These are phyloP conservation scores for Cladosporium cucumerinum DNA, from an alignment of 2,329 filamentous ascomycete genomes.

Conservation along the genomic window DNA sequence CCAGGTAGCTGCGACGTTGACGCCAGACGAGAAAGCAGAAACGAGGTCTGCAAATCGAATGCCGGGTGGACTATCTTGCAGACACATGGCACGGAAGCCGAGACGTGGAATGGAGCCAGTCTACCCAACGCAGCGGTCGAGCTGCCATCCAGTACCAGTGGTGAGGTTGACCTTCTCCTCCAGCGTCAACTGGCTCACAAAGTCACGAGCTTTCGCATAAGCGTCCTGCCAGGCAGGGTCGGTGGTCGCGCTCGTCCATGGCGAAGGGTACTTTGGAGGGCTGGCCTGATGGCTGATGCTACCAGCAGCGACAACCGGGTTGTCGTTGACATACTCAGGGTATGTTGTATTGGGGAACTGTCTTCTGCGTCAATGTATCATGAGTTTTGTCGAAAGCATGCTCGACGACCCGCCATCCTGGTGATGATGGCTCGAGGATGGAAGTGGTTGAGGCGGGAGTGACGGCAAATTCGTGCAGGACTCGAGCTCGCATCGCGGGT, in stretches of 20 bases:
- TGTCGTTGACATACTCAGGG: conserved; percentile 25
- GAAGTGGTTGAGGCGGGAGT: neutral
- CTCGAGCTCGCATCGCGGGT: neutral
- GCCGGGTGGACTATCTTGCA: conserved; percentile 82
- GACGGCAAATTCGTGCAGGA: neutral
- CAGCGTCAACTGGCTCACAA: conserved; percentile 34
- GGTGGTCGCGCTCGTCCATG: conserved; percentile 42
- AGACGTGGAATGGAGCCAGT: conserved; percentile 67
- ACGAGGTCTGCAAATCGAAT: conserved; percentile 65
- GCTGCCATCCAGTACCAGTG: conserved; percentile 51
- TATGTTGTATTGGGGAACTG: conserved; percentile 29
- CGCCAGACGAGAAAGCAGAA: conserved; percentile 35
- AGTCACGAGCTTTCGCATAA: conserved; percentile 31
- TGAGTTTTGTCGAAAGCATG: conserved; percentile 2
- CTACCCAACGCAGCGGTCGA: conserved; percentile 75
- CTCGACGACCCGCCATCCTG: neutral
- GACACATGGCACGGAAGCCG: conserved; percentile 68
- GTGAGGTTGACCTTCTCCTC: conserved; percentile 37
- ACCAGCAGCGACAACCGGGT: conserved; percentile 26
- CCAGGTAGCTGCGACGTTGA: conserved; percentile 37
- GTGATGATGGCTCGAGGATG: neutral
- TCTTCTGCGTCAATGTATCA: conserved; percentile 7
- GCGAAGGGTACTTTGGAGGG: conserved; percentile 30
- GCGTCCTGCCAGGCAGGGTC: conserved; percentile 35
- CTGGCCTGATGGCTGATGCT: conserved; percentile 25